Percentiles rank a stretch among this genome's conserved stretches.
Conservation (phyloP, 2,329 filamentous ascomycete species). For the Colletotrichum theobromicola region DNA sequence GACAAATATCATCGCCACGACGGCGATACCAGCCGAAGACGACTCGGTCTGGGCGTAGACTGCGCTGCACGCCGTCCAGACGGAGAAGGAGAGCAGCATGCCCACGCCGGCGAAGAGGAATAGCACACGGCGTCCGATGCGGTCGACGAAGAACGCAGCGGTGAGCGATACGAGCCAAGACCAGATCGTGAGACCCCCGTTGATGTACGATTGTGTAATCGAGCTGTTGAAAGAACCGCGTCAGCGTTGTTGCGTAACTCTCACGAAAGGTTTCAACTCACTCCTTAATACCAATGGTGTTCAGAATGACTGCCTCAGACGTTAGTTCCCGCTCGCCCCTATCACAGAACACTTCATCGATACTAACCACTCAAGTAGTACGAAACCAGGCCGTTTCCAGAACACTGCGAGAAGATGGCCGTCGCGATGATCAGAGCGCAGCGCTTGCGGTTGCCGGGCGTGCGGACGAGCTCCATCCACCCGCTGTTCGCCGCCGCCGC, state of each 20-base stretch:
- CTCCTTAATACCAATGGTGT: slow-evolving; percentile 13
- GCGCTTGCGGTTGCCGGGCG: slow-evolving; percentile 30
- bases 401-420: slow-evolving; percentile 32
- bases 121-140: slow-evolving; percentile 28
- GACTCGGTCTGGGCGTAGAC: slow-evolving; percentile 9
- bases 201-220: slow-evolving; percentile 11
- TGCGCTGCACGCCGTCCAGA: slow-evolving; percentile 28
- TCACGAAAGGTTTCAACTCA: background rate
- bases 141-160: slow-evolving; percentile 32
- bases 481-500: slow-evolving; percentile 32
- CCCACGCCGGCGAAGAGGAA: slow-evolving; percentile 24
- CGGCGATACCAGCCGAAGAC: slow-evolving; percentile 6
- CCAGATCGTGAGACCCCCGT: slow-evolving; percentile 29
- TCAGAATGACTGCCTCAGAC: background rate
- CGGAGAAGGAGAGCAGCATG: slow-evolving; percentile 29
- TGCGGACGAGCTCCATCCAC: slow-evolving; percentile 41
- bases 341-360: background rate
- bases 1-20: slow-evolving; percentile 21
- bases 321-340: background rate
- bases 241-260: background rate
- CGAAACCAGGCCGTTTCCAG: slow-evolving; percentile 5
- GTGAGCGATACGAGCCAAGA: slow-evolving; percentile 27
- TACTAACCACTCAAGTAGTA: background rate
- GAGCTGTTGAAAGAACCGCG: background rate
- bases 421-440: slow-evolving; percentile 32